Percentiles rank a stretch among this genome's conserved stretches.
Conservation (phyloP, 768 basidiomycete genomes). For the Trametes coccinea region DNA sequence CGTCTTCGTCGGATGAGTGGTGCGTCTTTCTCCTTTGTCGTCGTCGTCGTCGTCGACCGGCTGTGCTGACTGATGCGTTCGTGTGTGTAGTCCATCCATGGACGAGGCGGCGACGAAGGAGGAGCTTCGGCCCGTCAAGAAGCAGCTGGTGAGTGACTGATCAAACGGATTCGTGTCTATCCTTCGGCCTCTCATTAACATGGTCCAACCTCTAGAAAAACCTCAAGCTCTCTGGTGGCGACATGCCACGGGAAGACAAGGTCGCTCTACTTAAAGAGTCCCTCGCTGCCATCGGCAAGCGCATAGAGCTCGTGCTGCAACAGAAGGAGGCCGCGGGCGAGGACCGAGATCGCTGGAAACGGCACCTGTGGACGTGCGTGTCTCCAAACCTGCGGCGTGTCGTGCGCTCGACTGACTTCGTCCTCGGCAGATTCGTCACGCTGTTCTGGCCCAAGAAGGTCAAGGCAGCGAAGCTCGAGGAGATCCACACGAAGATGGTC, state of each 20-base stretch:
- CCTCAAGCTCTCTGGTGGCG: conserved; percentile 89
- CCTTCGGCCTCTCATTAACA: too few species aligned
- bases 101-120: conserved; percentile 92
- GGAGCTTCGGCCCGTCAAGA: conserved; percentile 94
- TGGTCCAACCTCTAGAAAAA: conserved; percentile 64
- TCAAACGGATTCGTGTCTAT: too few species aligned
- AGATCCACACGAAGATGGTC: conserved; percentile 96
- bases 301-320: conserved; percentile 83
- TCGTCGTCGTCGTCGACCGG: not conserved
- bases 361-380: conserved; percentile 96
- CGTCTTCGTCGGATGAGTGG: conserved; percentile 91
- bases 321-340: conserved; percentile 77
- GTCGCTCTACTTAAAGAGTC: conserved; percentile 95
- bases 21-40: conserved; percentile 40
- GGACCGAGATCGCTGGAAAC: conserved; percentile 83
- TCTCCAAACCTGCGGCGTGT: not conserved
- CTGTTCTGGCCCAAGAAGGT: conserved; percentile 98
- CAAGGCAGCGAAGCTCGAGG: conserved; percentile 88
- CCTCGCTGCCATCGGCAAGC: conserved; percentile 86
- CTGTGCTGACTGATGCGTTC: conserved; percentile 10
- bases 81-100: conserved; percentile 78
- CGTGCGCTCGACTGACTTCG: not conserved
- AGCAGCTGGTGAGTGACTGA: too few species aligned
- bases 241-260: conserved; percentile 94
- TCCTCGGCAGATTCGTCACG: conserved; percentile 73